Conservation (phyloP, 2,329 filamentous ascomycete species). For the Sporothrix inflata region DNA sequence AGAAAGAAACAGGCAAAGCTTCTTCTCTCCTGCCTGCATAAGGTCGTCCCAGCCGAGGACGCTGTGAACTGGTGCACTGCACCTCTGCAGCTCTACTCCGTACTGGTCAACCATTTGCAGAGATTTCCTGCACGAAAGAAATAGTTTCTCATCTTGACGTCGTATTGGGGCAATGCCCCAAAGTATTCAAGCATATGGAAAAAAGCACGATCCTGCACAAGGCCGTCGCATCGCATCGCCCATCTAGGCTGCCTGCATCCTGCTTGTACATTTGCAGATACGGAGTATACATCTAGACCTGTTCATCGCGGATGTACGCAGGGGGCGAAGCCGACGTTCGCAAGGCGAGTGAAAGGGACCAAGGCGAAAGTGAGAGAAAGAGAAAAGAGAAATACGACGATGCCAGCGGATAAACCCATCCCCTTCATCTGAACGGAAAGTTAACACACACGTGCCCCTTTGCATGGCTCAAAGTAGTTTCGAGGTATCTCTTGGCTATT, state of each 20-base stretch:
- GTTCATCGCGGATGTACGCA: no score
- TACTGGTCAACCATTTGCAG: neutral
- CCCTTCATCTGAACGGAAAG: neutral
- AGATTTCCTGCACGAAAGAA: neutral
- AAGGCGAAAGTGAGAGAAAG: neutral
- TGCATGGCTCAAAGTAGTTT: neutral
- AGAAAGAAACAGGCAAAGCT: neutral
- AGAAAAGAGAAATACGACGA: slow-evolving; percentile 2
- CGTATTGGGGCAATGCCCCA: neutral
- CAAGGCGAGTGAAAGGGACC: neutral
- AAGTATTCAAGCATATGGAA: neutral
- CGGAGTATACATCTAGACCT: neutral
- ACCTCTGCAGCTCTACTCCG: neutral
- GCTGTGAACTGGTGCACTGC: neutral
- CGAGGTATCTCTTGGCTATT: neutral
- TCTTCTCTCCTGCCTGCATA: neutral
- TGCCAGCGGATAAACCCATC: slow-evolving; percentile 1
- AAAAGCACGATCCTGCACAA: slow-evolving; percentile 20
- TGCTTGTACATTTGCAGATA: neutral
- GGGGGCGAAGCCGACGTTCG: neutral
- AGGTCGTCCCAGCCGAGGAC: neutral
- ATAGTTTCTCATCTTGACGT: neutral
- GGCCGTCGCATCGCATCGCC: slow-evolving; percentile 1
- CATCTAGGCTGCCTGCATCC: slow-evolving; percentile 6
- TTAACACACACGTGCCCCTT: neutral